These are phyloP conservation scores for Nitzschia sp. DNA, from an alignment of 108 stramenopile genomes.

Conservation along the genomic window DNA sequence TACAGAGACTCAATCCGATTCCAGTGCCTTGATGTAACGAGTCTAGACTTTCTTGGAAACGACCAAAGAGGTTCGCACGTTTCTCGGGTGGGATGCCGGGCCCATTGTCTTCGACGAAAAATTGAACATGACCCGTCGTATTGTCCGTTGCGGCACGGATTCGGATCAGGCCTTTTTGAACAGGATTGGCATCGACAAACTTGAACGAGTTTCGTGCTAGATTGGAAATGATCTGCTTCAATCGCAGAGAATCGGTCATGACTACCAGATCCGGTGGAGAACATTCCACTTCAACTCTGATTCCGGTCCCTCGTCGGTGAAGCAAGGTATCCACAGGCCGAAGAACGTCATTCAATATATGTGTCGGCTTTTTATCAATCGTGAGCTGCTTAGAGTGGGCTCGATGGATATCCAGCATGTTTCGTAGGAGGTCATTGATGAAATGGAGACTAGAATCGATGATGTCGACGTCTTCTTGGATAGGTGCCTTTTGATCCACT, in stretches of 20 bases:
- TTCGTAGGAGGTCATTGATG: constrained; percentile 48
- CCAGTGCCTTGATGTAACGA: constrained; percentile 45
- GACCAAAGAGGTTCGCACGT: constrained; percentile 29
- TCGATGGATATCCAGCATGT: constrained; percentile 61
- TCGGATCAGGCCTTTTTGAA: constrained; percentile 41
- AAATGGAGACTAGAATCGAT: constrained; percentile 40
- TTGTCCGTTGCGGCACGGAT: constrained; percentile 28
- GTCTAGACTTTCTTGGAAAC: constrained; percentile 50
- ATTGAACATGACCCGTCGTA: constrained; percentile 6
- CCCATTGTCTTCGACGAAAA: constrained; percentile 54
- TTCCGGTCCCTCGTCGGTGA: constrained; percentile 16
- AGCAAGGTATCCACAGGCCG: constrained; percentile 43
- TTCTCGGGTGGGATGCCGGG: constrained; percentile 43
- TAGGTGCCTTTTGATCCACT: not conserved
- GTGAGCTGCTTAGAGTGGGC: constrained; percentile 37
- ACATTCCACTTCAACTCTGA: constrained; percentile 33
- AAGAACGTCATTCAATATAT: constrained; percentile 48
- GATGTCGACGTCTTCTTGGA: constrained; percentile 42
- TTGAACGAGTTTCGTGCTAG: constrained; percentile 39
- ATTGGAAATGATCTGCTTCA: constrained; percentile 63
- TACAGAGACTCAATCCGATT: constrained; percentile 40
- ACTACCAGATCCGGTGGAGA: constrained; percentile 28
- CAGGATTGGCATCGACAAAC: constrained; percentile 30
- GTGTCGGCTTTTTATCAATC: constrained; percentile 22
- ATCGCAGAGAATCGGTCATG: constrained; percentile 44